Evolutionary conservation across 768 basidiomycete genomes (phyloP).

Genomic region (Postia placenta): DNA sequence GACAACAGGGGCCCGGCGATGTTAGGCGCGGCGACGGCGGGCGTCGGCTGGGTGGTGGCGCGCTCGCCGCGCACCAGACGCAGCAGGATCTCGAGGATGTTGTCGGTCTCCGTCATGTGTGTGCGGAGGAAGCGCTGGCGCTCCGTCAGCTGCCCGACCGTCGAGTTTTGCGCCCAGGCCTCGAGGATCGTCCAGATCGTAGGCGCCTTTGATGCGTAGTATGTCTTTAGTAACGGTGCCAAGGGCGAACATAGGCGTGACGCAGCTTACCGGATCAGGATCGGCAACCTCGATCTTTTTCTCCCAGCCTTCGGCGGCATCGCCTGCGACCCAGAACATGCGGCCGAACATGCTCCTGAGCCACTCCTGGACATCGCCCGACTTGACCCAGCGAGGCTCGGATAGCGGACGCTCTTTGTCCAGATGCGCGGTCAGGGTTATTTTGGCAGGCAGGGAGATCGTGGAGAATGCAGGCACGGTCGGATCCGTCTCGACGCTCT

Average conservation of each 20-base stretch:
- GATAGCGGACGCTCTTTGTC: constrained; percentile 87
- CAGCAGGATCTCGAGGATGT: constrained; percentile 88
- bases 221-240: background rate
- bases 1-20: constrained; percentile 66
- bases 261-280: constrained; percentile 81
- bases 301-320: constrained; percentile 88
- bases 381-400: constrained; percentile 96
- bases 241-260: constrained; percentile 4
- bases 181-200: constrained; percentile 90
- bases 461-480: constrained; percentile 73
- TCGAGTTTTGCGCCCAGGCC: constrained; percentile 82
- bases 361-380: constrained; percentile 94
- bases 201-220: constrained; percentile 56
- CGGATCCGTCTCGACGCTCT: constrained; percentile 42
- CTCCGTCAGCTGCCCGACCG: constrained; percentile 65
- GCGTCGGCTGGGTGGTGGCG: constrained; percentile 58
- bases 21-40: constrained; percentile 54
- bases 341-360: constrained; percentile 80
- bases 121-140: constrained; percentile 86
- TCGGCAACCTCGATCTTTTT: constrained; percentile 89
- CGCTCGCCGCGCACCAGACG: constrained; percentile 87
- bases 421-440: constrained; percentile 71
- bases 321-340: constrained; percentile 82
- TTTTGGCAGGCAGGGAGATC: constrained; percentile 41
- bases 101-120: constrained; percentile 80